Evolutionary conservation across 768 basidiomycete species (phyloP).

Genomic region (Paxillus rubicundulus): DNA sequence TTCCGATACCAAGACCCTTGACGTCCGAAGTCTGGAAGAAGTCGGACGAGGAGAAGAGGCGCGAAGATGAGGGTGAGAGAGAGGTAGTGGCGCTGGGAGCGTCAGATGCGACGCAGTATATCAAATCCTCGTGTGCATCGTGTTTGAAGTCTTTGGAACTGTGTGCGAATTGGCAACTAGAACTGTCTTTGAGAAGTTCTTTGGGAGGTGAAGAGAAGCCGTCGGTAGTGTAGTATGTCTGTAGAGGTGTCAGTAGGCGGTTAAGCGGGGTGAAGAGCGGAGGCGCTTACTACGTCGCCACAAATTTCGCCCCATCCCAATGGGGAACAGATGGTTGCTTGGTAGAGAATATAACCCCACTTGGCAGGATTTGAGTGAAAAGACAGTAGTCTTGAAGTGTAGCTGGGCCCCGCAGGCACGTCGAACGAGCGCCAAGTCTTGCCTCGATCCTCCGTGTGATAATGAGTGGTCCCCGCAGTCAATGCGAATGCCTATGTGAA

Average conservation of each 20-base stretch:
- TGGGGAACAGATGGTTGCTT: slow-evolving; percentile 63
- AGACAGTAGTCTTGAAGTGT: slow-evolving; percentile 63
- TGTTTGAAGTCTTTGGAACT: slow-evolving; percentile 81
- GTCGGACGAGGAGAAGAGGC: slow-evolving; percentile 81
- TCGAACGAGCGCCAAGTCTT: slow-evolving; percentile 83
- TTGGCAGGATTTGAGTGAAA: slow-evolving; percentile 82
- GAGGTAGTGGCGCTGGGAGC: slow-evolving; percentile 40
- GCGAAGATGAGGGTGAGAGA: slow-evolving; percentile 53
- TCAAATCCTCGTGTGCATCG: slow-evolving; percentile 66
- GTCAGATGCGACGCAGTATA: slow-evolving; percentile 92
- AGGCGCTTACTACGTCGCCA: slow-evolving; percentile 60
- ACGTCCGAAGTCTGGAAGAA: slow-evolving; percentile 69
- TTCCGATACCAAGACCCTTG: slow-evolving; percentile 85
- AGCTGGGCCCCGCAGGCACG: slow-evolving; percentile 48
- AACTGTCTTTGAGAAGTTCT: slow-evolving; percentile 65
- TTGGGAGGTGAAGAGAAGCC: slow-evolving; percentile 65
- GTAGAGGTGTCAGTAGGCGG: slow-evolving; percentile 10
- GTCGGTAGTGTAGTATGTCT: slow-evolving; percentile 90
- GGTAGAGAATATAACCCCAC: slow-evolving; percentile 74
- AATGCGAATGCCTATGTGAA: slow-evolving; percentile 77
- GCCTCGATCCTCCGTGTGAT: slow-evolving; percentile 85
- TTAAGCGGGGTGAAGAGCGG: neutral
- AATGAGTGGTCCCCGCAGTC: slow-evolving; percentile 73
- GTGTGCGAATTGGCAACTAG: slow-evolving; percentile 87
- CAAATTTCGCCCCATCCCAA: slow-evolving; percentile 57